phyloP scores from a whole-genome alignment of 257 asterid genomes.

The Gentiana dahurica region DNA sequence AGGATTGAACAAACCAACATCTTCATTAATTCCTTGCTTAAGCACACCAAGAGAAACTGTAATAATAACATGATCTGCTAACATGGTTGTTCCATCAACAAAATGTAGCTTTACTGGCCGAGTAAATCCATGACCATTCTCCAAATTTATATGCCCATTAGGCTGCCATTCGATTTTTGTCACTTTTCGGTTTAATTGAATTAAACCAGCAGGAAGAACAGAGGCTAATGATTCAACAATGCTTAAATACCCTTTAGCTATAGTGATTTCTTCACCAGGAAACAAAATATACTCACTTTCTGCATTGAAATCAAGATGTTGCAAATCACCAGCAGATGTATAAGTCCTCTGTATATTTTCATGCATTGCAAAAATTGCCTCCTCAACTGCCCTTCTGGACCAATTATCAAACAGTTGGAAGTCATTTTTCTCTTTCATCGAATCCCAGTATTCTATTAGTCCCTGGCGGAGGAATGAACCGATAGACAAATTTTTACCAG shows the following conservation, averaged over 20 bases:
- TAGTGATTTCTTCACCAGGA: slow-evolving; percentile 76
- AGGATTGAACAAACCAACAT: slow-evolving; percentile 42
- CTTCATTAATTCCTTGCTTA: slow-evolving; percentile 41
- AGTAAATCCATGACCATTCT: slow-evolving; percentile 10
- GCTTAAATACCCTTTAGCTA: slow-evolving; percentile 56
- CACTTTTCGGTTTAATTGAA: slow-evolving; percentile 47
- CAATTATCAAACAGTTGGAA: slow-evolving; percentile 28
- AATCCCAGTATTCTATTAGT: slow-evolving; percentile 37
- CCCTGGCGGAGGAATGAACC: slow-evolving; percentile 60
- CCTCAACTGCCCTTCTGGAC: slow-evolving; percentile 32
- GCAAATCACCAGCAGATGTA: slow-evolving; percentile 57
- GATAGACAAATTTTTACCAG: slow-evolving; percentile 23
- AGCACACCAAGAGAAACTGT: slow-evolving; percentile 82
- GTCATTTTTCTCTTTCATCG: slow-evolving; percentile 11
- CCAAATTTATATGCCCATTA: not conserved
- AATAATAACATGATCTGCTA: slow-evolving; percentile 66
- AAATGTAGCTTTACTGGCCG: slow-evolving; percentile 62
- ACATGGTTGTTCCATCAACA: slow-evolving; percentile 40
- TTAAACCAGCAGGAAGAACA: slow-evolving; percentile 52
- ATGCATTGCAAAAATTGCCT: slow-evolving; percentile 55
- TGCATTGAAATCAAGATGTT: slow-evolving; percentile 47
- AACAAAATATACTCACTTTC: slow-evolving; percentile 64
- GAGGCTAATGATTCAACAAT: slow-evolving; percentile 52
- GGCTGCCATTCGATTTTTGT: slow-evolving; percentile 51
- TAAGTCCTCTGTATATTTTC: slow-evolving; percentile 65